phyloP scores from a whole-genome alignment of 148 eudicot species.

The Limonium bicolor region DNA sequence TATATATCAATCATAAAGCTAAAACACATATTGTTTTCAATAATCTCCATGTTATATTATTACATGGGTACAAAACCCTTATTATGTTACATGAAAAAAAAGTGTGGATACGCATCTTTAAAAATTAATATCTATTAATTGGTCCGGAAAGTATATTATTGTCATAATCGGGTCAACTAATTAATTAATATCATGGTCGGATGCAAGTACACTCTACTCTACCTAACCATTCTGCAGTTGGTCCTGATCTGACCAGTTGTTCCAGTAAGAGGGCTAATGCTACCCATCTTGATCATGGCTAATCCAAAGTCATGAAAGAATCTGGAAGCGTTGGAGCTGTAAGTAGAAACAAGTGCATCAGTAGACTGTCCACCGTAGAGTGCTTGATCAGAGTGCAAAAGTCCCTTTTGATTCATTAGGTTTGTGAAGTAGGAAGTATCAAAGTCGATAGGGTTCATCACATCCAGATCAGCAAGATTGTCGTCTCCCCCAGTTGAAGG shows the following conservation, averaged over 20 bases:
- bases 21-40: too few species aligned
- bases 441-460: conserved; percentile 18
- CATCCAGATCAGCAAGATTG: conserved; percentile 33
- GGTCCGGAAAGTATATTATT: too few species aligned
- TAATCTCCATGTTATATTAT: too few species aligned
- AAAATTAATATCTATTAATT: too few species aligned
- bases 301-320: conserved; percentile 25
- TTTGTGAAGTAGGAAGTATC: conserved; percentile 38
- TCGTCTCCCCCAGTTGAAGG: conserved; percentile 24
- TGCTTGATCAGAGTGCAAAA: conserved; percentile 49
- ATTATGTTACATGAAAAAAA: too few species aligned
- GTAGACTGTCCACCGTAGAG: conserved; percentile 30
- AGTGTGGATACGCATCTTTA: too few species aligned
- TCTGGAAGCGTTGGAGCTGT: conserved; percentile 7
- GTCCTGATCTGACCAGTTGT: conserved; percentile 25
- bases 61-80: too few species aligned
- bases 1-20: too few species aligned
- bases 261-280: conserved; percentile 36
- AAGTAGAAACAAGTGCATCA: conserved; percentile 27
- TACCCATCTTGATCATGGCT: conserved; percentile 52
- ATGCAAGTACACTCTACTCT: too few species aligned
- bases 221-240: conserved; percentile 2
- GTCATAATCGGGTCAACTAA: too few species aligned
- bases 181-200: too few species aligned
- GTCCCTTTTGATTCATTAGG: conserved; percentile 27